These are phyloP conservation scores for Balamuthia mandrillaris DNA, from an alignment of 208 protist species.

Conservation along the genomic window DNA sequence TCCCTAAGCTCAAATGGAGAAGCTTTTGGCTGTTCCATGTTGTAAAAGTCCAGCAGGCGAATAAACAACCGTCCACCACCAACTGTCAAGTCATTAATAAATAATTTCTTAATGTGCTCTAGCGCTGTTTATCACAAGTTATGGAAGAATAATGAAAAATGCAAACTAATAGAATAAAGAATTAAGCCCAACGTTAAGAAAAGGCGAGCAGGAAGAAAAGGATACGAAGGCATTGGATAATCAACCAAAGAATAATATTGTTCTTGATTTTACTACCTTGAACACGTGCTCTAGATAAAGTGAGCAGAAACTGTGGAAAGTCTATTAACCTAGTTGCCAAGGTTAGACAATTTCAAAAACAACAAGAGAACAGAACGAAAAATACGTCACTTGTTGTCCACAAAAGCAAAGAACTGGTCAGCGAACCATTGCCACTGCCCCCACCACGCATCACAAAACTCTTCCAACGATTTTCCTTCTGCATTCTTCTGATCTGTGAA, in stretches of 20 bases:
- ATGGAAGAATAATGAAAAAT: too few species aligned
- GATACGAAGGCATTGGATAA: constrained; percentile 9
- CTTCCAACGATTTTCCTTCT: not conserved
- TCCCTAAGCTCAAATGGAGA: constrained; percentile 4
- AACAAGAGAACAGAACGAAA: not conserved
- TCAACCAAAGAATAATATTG: not conserved
- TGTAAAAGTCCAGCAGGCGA: constrained; percentile 19
- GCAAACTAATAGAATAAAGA: not conserved
- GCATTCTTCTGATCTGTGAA: not conserved
- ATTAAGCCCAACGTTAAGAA: not conserved
- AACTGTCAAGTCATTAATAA: not conserved
- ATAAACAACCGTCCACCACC: not conserved
- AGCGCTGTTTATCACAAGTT: too few species aligned
- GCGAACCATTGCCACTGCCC: constrained; percentile 25
- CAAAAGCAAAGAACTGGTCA: not conserved
- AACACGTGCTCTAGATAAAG: not conserved
- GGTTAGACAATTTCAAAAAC: not conserved
- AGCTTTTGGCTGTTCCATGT: not conserved
- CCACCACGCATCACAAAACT: constrained; percentile 28
- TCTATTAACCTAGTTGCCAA: not conserved
- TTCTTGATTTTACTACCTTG: not conserved
- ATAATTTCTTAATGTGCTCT: constrained; percentile 10
- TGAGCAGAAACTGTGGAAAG: constrained; percentile 13
- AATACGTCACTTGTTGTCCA: not conserved
- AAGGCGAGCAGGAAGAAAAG: not conserved